Conservation (phyloP, 164 flowering plant genomes). For the Vitis labrusca region DNA sequence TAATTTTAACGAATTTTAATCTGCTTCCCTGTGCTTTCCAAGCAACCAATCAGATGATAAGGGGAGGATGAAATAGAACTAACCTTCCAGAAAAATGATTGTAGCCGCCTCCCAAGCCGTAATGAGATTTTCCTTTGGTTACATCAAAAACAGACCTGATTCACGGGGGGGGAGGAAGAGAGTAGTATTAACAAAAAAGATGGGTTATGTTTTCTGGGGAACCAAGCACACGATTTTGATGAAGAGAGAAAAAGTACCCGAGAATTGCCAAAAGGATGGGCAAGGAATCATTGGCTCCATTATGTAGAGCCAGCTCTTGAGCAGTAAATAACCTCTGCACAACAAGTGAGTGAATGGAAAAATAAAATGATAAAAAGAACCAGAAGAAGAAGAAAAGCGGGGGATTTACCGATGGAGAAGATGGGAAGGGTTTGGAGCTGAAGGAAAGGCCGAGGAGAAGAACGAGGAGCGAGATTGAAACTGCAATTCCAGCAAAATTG, state of each 20-base stretch:
- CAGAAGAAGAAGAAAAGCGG: constrained; percentile 9
- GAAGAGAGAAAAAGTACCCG: constrained; percentile 40
- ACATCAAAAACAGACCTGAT: constrained; percentile 93
- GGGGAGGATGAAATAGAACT: constrained; percentile 6
- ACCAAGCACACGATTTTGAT: neutral
- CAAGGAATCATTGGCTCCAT: constrained; percentile 64
- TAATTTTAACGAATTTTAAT: no score
- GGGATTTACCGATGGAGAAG: constrained; percentile 8
- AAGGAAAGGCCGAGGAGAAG: no score
- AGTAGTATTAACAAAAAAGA: neutral
- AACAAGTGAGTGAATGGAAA: no score
- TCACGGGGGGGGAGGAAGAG: constrained; percentile 4
- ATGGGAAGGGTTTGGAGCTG: no score
- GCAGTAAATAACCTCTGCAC: constrained; percentile 42
- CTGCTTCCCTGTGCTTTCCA: no score
- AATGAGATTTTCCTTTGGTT: constrained; percentile 84
- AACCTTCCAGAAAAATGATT: constrained; percentile 94
- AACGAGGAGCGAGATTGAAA: no score
- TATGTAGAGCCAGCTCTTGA: constrained; percentile 62
- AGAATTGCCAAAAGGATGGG: constrained; percentile 76
- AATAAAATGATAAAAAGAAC: constrained; percentile 7
- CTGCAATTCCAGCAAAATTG: no score
- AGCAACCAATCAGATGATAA: no score
- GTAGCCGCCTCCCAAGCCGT: constrained; percentile 85
- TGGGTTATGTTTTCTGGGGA: neutral